Percentiles rank a stretch among this genome's conserved stretches.
Evolutionary conservation across 2,329 filamentous ascomycete species (phyloP).

Genomic region (Blumeria hordei): DNA sequence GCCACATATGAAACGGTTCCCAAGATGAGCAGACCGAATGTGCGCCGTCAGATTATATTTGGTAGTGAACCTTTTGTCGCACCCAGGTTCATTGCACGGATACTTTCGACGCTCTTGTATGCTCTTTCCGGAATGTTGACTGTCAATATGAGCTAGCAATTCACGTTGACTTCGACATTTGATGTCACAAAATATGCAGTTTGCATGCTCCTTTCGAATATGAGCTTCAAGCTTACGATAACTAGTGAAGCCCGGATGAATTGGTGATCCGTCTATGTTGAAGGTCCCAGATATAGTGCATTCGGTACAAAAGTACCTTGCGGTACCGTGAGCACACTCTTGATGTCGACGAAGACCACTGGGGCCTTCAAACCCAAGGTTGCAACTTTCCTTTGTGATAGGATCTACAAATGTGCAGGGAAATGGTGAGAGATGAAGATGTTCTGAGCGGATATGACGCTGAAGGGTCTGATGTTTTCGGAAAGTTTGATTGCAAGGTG

Average conservation of each 20-base stretch:
- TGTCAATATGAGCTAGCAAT: slow-evolving; percentile 55
- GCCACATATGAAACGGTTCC: slow-evolving; percentile 58
- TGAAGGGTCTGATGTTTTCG: slow-evolving; percentile 71
- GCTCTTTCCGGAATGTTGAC: slow-evolving; percentile 40
- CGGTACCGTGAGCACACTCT: slow-evolving; percentile 41
- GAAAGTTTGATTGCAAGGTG: slow-evolving; percentile 53
- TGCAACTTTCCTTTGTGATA: slow-evolving; percentile 30
- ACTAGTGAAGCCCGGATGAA: slow-evolving; percentile 41
- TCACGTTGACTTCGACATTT: slow-evolving; percentile 41
- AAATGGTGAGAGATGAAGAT: slow-evolving; percentile 48
- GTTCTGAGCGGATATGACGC: slow-evolving; percentile 55
- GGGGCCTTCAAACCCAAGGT: slow-evolving; percentile 47
- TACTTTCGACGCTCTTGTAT: slow-evolving; percentile 40
- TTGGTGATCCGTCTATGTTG: slow-evolving; percentile 18
- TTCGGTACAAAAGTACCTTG: slow-evolving; percentile 53
- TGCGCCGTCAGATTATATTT: slow-evolving; percentile 66
- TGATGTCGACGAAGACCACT: slow-evolving; percentile 48
- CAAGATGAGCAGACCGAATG: slow-evolving; percentile 51
- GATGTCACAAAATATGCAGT: slow-evolving; percentile 52
- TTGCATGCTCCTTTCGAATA: slow-evolving; percentile 45
- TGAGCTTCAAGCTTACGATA: slow-evolving; percentile 49
- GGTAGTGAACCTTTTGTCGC: slow-evolving; percentile 56
- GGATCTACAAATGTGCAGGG: slow-evolving; percentile 37
- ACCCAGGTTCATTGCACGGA: slow-evolving; percentile 41
- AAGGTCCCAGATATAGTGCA: slow-evolving; percentile 24